Evolutionary conservation across 495 filamentous ascomycete genomes (phyloP), one percentile per base, ranked within the genome.

Genomic region (Annulohypoxylon stygium): DNA sequence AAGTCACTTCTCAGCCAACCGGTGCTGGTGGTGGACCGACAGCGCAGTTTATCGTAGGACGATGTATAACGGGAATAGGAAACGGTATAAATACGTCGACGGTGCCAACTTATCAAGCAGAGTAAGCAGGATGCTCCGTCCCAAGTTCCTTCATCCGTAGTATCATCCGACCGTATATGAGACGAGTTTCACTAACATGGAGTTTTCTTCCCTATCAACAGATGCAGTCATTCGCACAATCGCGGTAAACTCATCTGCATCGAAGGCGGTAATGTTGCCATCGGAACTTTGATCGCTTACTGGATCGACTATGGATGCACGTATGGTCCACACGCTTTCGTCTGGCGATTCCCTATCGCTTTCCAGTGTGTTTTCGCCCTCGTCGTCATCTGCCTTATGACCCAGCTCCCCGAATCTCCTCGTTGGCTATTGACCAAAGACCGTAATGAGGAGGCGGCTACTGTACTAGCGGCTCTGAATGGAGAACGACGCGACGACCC

Each of bases 241-340:
- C 88, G 93, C 73, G 93, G 93, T 65, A 88, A 94, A 4, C 81
- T 94, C 55, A 94, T 97, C 77, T 95, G 92, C 81, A 93, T 95
- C 62, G 92, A 95, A 75, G 93, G 93, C 71, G 90, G 88, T 73
- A 85, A 89, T 67, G 93, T 95, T 69, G 92, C 92, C 47, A 92
- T 95, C 61, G 93, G 93, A 51, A 90, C 88, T 8, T 81, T 93
- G 47, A 89, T 94, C 30, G 91, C 92, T 26, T 95, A 95, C 83
- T 95, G 93, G 93, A 85, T 95, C 65, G 92, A 94, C 73, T 95
- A 92, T 69, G 93, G 92, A 50, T 86, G 90, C 34, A 89, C 87
- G 8, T 95, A 91, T 75, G 91, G 90, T 3, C 86, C 88, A 2
- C 70, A 80, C 7, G 86, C 89, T 71, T 81, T 93, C 6, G 86